Evolutionary conservation across 2,329 filamentous ascomycete genomes (phyloP).

Genomic region (Aspergillus sp.): DNA sequence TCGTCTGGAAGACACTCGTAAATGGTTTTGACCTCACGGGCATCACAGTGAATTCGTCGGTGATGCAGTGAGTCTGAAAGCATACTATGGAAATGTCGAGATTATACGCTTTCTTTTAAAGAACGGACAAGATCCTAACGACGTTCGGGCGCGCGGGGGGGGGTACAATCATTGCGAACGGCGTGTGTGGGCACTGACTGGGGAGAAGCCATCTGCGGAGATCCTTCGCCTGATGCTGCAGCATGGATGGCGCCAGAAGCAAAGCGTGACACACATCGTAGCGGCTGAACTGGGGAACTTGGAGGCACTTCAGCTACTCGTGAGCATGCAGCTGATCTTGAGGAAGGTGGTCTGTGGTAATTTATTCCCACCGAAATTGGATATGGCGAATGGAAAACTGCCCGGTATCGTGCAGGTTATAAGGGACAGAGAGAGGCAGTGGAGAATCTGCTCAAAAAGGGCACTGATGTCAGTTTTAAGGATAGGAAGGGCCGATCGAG

Average conservation of each 20-base stretch:
- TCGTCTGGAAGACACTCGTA: neutral
- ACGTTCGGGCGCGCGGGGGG: no score
- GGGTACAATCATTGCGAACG: neutral
- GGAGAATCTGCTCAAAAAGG: neutral
- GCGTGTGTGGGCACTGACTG: neutral
- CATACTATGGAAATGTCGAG: neutral
- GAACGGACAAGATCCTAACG: constrained; percentile 1
- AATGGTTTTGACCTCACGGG: neutral
- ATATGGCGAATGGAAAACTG: neutral
- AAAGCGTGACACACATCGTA: neutral
- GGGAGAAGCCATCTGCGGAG: neutral
- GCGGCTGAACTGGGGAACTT: neutral
- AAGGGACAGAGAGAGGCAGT: neutral
- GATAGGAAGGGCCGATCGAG: neutral
- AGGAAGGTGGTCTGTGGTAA: neutral
- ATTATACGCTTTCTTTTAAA: neutral
- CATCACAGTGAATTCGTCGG: neutral
- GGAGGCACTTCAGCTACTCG: neutral
- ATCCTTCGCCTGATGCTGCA: neutral
- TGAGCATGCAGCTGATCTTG: neutral
- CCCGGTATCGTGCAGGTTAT: neutral
- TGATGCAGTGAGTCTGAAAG: neutral
- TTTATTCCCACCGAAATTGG: neutral
- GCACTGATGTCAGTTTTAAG: neutral
- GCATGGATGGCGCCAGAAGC: neutral